Base-by-base conservation (phyloP, 179 eudicot species). In the Silene noctiflora region DNA sequence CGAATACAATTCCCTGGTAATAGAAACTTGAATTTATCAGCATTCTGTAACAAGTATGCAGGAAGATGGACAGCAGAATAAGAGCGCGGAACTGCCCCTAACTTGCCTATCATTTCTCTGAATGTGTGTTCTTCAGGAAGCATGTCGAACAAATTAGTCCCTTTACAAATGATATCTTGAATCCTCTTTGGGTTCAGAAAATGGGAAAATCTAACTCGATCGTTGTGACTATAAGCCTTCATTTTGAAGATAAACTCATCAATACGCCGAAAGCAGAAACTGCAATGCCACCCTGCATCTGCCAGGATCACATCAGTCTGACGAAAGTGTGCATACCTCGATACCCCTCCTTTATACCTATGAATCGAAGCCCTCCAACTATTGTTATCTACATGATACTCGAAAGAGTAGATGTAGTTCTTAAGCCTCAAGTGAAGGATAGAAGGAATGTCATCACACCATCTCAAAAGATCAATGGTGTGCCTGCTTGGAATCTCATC, bases 1-100 rank as follows among this genome's bases (percentile, higher is more conserved):
- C 86, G 62, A 19, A 76, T 13, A 65, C 86, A 84, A 67, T 84
- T 78, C 56, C 84, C 86, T 3, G 86, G 86, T 70, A 84, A 76
- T 3, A 84, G 82, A 74, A 72, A 84, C 25, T 73, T 84, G 63
- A 75, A 81, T 75, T 84, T 84, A 0, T 84, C 84, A 8, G 86
- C 84, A 58, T 84, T 84, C 80, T 84, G 82, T 74, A 84, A 73
- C 19, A 84, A 82, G 69, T 60, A 84, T 1, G 84, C 81, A 21
- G 59, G 59, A 55, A 55, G 59, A 17, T 55, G 59, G 20, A 55
- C 59, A n/a, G 7, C 59, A 14, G 59, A 55, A 55, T 16, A 55
- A 4, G 59, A 55, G 4, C 59, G 59, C 20, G 59, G 59, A 55
- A 55, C 59, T 3, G 59, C 59, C 17, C 59, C 59, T 8, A 55